Evolutionary conservation across 2,329 filamentous ascomycete species (phyloP), one percentile per base, ranked within the genome.

Genomic region (Botrytis aclada): DNA sequence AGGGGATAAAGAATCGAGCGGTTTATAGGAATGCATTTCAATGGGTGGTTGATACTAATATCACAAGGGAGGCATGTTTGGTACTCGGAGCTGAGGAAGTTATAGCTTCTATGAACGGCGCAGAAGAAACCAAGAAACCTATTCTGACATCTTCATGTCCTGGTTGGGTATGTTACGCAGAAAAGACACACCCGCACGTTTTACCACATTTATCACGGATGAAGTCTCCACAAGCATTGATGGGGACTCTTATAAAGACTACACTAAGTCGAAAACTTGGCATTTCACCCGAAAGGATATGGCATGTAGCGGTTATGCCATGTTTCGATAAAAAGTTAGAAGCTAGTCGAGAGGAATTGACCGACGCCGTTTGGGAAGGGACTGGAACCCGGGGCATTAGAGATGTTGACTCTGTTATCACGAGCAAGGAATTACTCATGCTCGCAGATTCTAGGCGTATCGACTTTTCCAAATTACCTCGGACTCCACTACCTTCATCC

Each of bases 271-370:
- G 88, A 77, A 87, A 85, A 70, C 87, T 95, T 75, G 89, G 89
- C 47, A 89, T 98, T 66, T 83, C 91, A 0, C 92, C 94, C 0
- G 90, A 91, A 75, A 89, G 90, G 77, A 94, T 99, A 81, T 99
- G 95, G 93, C 95, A 98, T 82, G 83, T 98, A 70, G 94, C 95
- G 20, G 87, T 99, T 63, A 99, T 99, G 96, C 96, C 96, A 32
- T 99, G 96, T 82, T 98, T 99, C 82, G 96, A 99, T 82, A 99
- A 99, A 85, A 99, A 99, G 82, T 88, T 99, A 41, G 96, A 99
- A 83, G 96, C 96, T 10, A 97, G 94, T 78, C 90, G 96, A 70
- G 92, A 94, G 81, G 96, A 99, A 82, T 88, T 99, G 56, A 98
- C 95, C 0, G 92, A 95, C 80, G 84, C 87, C 10, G 88, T 89